Evolutionary conservation across 2,329 filamentous ascomycete species (phyloP), one percentile per base, ranked within the genome.

Genomic region (Anthostomella pinea): DNA sequence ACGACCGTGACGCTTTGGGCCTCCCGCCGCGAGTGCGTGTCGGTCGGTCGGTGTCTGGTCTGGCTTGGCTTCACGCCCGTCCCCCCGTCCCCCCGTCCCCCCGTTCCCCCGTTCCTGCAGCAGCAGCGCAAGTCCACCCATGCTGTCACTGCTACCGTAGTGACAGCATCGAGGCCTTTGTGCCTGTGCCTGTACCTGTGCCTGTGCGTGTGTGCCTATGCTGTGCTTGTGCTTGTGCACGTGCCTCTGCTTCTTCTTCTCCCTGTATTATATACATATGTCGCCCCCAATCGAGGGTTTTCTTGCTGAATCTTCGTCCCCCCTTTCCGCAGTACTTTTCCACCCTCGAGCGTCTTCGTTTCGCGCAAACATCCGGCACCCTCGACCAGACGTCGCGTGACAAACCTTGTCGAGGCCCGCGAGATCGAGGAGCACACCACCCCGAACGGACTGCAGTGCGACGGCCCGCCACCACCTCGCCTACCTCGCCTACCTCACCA

Each of bases 341-440:
- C 24, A 73, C 72, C 20, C 60, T 77, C 39, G 77, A 81, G 60
- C 70, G 76, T 45, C 63, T 80, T 45, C 69, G 73, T 55, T 73
- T 81, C 51, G 72, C 69, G 33, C 73, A 79, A 49, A 65, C 66
- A 32, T 60, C 65, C 28, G 61, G 43, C 22, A 39, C 42, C 29
- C 33, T 52, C 15, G 45, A 47, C 38, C 35, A 35, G 27, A 32
- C 38, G 28, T 26, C 19, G 32, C 29, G 41, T 33, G 29, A 35
- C 25, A 29, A 32, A 18, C 15, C 19, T 14, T 24, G 19, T 21
- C 38, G 34, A 29, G 31, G 41, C 28, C 41, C 36, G 30, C 42
- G 37, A 40, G 22, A 29, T 30, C 30, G 37, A 21, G 38, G 36
- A 25, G 36, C 41, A 24, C 45, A 18, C 39, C 22, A 19, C 41